A percentile compares a stretch with the other conserved stretches of the same genome.
These are phyloP conservation scores for Apophysomyces sp. DNA, from an alignment of 371 early-diverging fungal genomes.

Conservation along the genomic window DNA sequence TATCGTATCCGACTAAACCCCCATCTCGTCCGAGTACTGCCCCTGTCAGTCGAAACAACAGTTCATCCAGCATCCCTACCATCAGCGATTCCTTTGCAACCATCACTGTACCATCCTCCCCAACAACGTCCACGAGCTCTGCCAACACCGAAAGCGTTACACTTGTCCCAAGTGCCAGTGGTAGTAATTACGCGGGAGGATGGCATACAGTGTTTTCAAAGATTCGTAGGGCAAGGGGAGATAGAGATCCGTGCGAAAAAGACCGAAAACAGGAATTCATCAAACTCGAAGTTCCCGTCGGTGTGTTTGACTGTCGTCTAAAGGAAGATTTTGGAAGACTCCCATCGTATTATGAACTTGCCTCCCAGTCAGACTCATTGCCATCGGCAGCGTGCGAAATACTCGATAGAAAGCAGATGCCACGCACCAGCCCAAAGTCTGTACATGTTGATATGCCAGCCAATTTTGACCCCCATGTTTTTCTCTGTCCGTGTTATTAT, in stretches of 20 bases:
- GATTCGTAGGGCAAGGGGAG: not conserved
- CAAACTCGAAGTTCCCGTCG: conserved; percentile 23
- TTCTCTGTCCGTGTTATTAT: conserved; percentile 41
- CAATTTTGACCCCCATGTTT: conserved; percentile 9
- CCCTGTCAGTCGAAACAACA: conserved; percentile 5
- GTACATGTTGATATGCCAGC: not conserved
- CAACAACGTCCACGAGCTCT: not conserved
- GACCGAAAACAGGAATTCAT: conserved; percentile 16
- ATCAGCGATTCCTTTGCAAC: not conserved
- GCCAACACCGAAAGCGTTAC: not conserved
- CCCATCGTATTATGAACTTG: conserved; percentile 44
- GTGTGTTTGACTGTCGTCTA: conserved; percentile 35
- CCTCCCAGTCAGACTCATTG: not conserved
- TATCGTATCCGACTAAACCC: conserved; percentile 15
- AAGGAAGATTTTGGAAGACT: conserved; percentile 50
- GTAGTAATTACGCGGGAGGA: not conserved
- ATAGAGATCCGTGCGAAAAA: not conserved
- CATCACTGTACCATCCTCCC: not conserved
- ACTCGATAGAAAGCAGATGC: not conserved
- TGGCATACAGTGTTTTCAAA: conserved; percentile 1
- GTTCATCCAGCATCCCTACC: not conserved
- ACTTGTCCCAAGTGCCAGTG: not conserved
- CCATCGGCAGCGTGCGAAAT: not conserved
- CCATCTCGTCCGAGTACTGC: conserved; percentile 3
- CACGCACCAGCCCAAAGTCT: not conserved